Evolutionary conservation across 768 basidiomycete genomes (phyloP), one percentile per base, ranked within the genome.

Genomic region (Guyanaporus albipodus): DNA sequence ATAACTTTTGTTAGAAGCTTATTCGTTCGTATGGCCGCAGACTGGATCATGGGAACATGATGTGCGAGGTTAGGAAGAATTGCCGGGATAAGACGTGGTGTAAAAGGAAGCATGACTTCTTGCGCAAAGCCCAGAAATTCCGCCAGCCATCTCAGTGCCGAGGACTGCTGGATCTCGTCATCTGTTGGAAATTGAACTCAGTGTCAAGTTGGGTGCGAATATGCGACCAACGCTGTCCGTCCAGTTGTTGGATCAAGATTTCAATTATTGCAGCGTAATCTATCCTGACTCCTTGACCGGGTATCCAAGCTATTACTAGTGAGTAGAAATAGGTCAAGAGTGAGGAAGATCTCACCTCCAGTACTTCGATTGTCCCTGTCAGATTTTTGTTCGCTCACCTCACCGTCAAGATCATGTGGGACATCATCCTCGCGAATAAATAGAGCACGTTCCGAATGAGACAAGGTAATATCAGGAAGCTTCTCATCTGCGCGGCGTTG

Each of bases 11-110:
- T 80, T 12, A 99, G 79, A 8, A 83, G 77, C 53, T 87, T 85
- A 62, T 98, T 97, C 31, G 92, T 92, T 27, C 85, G 80, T 36
- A 80, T 75, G 1, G 96, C 96, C 4, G 86, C 88, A 1, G 82
- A 75, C 58, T 94, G 90, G 49, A 98, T 97, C 75, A 86, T 86
- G 1, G 81, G 72, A 39, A 85, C 87, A 57, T 93, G 90, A 54
- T 95, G 91, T 0, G 95, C 93, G 38, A 99, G 83, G 58, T 95
- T 96, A 8, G 93, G 92, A 14, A 99, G 77, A 47, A 99, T 88
- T 8, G 91, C 90, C 8, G 89, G 86, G 35, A 99, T 85, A 36
- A 99, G 82, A 32, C 91, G 83, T 1, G 96, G 93, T 0, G 92
- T 91, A 61, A 96, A 96, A 2, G 90, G 88, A 22, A 98, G 80